Base-by-base conservation (phyloP, 1,284 basidiomycete genomes). In the Gomphus sp. region DNA sequence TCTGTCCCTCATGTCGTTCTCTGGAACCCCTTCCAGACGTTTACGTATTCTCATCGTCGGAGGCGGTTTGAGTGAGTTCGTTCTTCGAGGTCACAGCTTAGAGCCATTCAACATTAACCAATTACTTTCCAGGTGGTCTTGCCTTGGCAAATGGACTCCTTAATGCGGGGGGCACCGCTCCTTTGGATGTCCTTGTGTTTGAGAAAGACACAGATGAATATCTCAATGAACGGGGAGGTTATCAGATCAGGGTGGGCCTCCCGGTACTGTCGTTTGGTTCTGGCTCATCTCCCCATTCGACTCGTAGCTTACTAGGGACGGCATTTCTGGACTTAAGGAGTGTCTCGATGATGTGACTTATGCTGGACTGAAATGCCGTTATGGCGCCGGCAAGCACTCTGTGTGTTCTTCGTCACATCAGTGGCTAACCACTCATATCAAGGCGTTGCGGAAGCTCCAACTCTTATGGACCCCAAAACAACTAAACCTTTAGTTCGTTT, bases 281-380 rank as follows among this genome's bases (percentile, higher is more conserved):
- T n/a, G 11, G 31, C 28, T 45, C 14, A 54, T 54, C 16, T 48
- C 25, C 14, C 16, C 18, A 31, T 36, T 28, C n/a, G 10, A 25
- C 36, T 31, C 34, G 28, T 39, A 58, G 57, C 57, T 58, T 33
- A 50, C 52, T 14, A 43, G 31, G 14, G 58, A 59, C 22, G 58
- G 58, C 18, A 55, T 59, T 28, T 25, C 44, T 16, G 51, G 52
- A 33, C 58, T 59, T 9, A 55, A 49, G 34, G 43, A 55, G 22
- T 59, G 58, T 50, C 45, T 59, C 18, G 58, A 59, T 25, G 58
- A 54, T 34, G 31, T 39, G 28, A 59, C 58, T 16, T 59, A 59
- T 39, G 58, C 52, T 25, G 58, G 55, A 22, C 25, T 59, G 9
- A 54, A 59, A 16, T 45, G 44, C 34, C 54, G 58, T 47, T 59